These are phyloP conservation scores for Elaeis oleifera DNA, from an alignment of 202 grass and related monocot genomes.

Conservation along the genomic window DNA sequence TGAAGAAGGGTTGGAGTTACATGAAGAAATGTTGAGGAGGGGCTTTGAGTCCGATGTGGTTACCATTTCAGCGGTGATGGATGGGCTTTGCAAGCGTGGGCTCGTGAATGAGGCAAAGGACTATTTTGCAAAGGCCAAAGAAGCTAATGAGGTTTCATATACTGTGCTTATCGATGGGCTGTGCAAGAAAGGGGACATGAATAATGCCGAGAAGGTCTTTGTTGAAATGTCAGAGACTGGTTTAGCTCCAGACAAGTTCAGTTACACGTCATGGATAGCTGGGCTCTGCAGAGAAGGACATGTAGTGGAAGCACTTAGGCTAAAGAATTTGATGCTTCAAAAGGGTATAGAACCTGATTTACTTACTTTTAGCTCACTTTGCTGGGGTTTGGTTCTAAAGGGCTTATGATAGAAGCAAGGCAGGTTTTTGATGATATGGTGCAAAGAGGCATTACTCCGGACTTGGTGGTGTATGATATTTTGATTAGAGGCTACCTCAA, in stretches of 20 bases:
- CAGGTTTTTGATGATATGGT: conserved; percentile 26
- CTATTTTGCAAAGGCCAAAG: background rate
- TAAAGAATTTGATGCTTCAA: conserved; percentile 16
- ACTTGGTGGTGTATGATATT: conserved; percentile 7
- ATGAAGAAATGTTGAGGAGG: conserved; percentile 7
- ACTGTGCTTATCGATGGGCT: conserved; percentile 11
- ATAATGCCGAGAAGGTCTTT: conserved; percentile 7
- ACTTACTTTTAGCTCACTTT: conserved; percentile 11
- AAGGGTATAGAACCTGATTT: conserved; percentile 5
- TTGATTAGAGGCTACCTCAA: conserved; percentile 10
- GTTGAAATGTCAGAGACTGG: conserved; percentile 1
- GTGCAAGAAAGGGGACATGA: conserved; percentile 6
- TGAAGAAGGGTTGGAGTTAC: background rate
- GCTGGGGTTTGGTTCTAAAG: conserved; percentile 15
- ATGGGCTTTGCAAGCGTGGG: conserved; percentile 14
- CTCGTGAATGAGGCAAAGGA: conserved; percentile 7
- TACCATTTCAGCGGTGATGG: background rate
- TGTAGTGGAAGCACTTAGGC: conserved; percentile 5
- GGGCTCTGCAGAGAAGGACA: conserved; percentile 12
- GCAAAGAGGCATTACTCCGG: conserved; percentile 7
- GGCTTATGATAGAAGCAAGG: conserved; percentile 19
- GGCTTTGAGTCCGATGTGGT: conserved; percentile 6
- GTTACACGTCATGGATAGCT: conserved; percentile 7
- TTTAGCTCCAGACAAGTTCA: conserved; percentile 7
- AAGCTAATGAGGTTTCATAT: conserved; percentile 8